A percentile compares a stretch with the other conserved stretches of the same genome.
These are phyloP conservation scores for Jatropha curcas DNA, from an alignment of 345 rosid genomes.

Conservation along the genomic window DNA sequence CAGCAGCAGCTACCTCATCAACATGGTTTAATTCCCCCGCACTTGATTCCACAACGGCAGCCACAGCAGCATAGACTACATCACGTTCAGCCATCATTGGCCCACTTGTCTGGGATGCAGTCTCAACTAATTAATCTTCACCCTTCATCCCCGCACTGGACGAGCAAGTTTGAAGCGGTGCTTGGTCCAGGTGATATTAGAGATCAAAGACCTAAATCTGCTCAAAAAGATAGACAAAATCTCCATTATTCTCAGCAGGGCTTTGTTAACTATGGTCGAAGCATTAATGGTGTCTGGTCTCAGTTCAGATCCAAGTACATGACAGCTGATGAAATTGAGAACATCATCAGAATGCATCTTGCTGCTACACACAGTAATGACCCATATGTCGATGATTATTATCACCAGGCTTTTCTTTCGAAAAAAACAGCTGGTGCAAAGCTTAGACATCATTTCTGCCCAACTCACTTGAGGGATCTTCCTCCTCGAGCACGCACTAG, in stretches of 20 bases:
- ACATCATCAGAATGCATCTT: slow-evolving; percentile 84
- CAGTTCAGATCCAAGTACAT: slow-evolving; percentile 77
- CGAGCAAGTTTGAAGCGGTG: slow-evolving; percentile 59
- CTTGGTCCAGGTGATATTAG: slow-evolving; percentile 62
- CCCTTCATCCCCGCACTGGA: slow-evolving; percentile 59
- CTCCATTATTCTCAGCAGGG: slow-evolving; percentile 57
- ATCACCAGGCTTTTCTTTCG: slow-evolving; percentile 87
- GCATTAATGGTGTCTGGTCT: slow-evolving; percentile 58
- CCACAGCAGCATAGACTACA: slow-evolving; percentile 62
- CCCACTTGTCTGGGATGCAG: slow-evolving; percentile 62
- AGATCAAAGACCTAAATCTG: slow-evolving; percentile 63
- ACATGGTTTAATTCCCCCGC: slow-evolving; percentile 68
- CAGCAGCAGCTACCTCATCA: slow-evolving; percentile 65
- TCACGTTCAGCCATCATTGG: slow-evolving; percentile 64
- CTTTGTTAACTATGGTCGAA: slow-evolving; percentile 50
- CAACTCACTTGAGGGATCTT: slow-evolving; percentile 77
- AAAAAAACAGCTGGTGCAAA: slow-evolving; percentile 77
- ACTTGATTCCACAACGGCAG: slow-evolving; percentile 57
- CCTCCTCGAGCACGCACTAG: slow-evolving; percentile 73
- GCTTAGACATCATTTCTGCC: slow-evolving; percentile 88
- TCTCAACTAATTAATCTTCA: slow-evolving; percentile 64
- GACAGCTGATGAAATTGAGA: slow-evolving; percentile 79
- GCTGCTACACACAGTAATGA: slow-evolving; percentile 90
- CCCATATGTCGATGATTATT: slow-evolving; percentile 95
- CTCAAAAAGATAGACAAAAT: slow-evolving; percentile 62